phyloP scores from a whole-genome alignment of 306 rosid genomes.

The Trifolium subterraneum region DNA sequence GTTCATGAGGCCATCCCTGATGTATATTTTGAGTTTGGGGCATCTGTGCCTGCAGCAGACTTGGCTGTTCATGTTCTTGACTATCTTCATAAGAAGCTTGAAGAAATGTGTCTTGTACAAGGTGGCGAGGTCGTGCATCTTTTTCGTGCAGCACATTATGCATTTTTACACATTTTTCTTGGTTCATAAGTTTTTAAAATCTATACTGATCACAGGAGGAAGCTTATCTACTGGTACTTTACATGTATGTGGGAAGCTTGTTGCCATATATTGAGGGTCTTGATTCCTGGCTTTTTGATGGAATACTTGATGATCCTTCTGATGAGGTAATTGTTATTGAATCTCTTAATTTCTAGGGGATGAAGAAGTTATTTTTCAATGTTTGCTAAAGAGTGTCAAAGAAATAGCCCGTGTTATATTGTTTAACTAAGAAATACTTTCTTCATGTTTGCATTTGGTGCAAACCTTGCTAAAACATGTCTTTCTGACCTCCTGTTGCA shows the following conservation, averaged over 20 bases:
- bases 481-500: constrained; percentile 17
- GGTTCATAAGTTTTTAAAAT: constrained; percentile 43
- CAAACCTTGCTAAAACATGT: constrained; percentile 16
- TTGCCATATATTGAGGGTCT: constrained; percentile 91
- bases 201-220: constrained; percentile 70
- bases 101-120: constrained; percentile 84
- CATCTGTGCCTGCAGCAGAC: constrained; percentile 76
- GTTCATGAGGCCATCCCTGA: constrained; percentile 77
- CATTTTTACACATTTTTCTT: constrained; percentile 36
- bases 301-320: constrained; percentile 90
- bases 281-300: constrained; percentile 99
- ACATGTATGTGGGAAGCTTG: constrained; percentile 82
- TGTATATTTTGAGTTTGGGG: constrained; percentile 61
- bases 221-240: constrained; percentile 82
- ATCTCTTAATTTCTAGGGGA: constrained; percentile 28
- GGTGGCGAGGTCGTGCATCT: constrained; percentile 90
- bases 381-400: constrained; percentile 7
- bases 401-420: constrained; percentile 17
- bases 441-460: constrained; percentile 22
- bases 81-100: constrained; percentile 79
- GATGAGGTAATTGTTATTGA: constrained; percentile 73
- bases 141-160: constrained; percentile 36
- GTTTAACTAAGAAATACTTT: constrained; percentile 26
- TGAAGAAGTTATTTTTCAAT: constrained; percentile 20
- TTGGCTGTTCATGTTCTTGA: constrained; percentile 80